Evolutionary conservation across 805 yeast genomes (phyloP).

Genomic region (Kluyveromyces wickerhamii): DNA sequence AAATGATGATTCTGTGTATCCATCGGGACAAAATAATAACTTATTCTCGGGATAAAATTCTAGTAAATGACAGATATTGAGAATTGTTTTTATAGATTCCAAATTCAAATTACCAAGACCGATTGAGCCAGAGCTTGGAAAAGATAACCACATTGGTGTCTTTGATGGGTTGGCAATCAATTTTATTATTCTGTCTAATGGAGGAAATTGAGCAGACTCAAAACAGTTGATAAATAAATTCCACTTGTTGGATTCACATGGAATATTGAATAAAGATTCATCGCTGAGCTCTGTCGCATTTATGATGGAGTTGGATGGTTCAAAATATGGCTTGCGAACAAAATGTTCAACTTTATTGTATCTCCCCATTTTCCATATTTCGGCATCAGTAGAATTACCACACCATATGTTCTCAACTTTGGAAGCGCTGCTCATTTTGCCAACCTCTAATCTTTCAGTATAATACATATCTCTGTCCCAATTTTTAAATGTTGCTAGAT

Average conservation of each 20-base stretch:
- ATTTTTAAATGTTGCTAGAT: conserved; percentile 38
- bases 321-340: conserved; percentile 38
- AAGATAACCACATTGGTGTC: conserved; percentile 34
- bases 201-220: conserved; percentile 51
- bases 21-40: conserved; percentile 76
- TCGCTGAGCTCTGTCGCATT: conserved; percentile 14
- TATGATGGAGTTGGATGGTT: conserved; percentile 45
- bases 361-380: conserved; percentile 27
- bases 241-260: conserved; percentile 42
- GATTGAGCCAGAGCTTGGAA: conserved; percentile 81
- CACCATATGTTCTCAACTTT: conserved; percentile 56
- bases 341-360: conserved; percentile 7
- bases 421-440: conserved; percentile 77
- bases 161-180: conserved; percentile 3
- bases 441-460: conserved; percentile 75
- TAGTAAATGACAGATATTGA: conserved; percentile 53
- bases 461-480: conserved; percentile 65
- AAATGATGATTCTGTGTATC: conserved; percentile 87
- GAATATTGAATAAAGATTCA: conserved; percentile 37
- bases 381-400: conserved; percentile 75
- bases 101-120: conserved; percentile 69
- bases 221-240: conserved; percentile 48
- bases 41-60: conserved; percentile 19
- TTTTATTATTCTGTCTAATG: conserved; percentile 14
- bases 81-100: conserved; percentile 54